Percentiles rank a stretch among this genome's conserved stretches.
phyloP scores from a whole-genome alignment of 176 grass and related monocot species.

The Zea mays region Zm-B73-REFERENCE-NAM-5.0 NC_050098.1:230163001-230163500 shows the following conservation, averaged over 20 bases:
- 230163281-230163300: slow-evolving; percentile 94
- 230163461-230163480: not conserved
- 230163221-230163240: slow-evolving; percentile 91
- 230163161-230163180: not conserved
- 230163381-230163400: slow-evolving; percentile 12
- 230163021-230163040: not conserved
- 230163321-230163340: slow-evolving; percentile 87
- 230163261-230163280: slow-evolving; percentile 84
- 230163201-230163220: slow-evolving; percentile 76
- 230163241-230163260: slow-evolving; percentile 89
- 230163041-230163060: not conserved
- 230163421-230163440: not conserved
- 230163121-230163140: slow-evolving; percentile 9
- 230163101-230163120: slow-evolving; percentile 9
- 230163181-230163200: slow-evolving; percentile 22
- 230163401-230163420: not conserved
- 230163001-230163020: slow-evolving; percentile 16
- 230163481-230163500: slow-evolving; percentile 2
- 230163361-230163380: slow-evolving; percentile 23
- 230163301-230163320: slow-evolving; percentile 94
- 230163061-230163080: not conserved
- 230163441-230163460: not conserved
- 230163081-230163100: slow-evolving; percentile 12
- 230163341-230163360: slow-evolving; percentile 16
- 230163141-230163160: not conserved